Evolutionary conservation across 805 yeast species (phyloP).

Genomic region (Saccharomycopsis sp.): DNA sequence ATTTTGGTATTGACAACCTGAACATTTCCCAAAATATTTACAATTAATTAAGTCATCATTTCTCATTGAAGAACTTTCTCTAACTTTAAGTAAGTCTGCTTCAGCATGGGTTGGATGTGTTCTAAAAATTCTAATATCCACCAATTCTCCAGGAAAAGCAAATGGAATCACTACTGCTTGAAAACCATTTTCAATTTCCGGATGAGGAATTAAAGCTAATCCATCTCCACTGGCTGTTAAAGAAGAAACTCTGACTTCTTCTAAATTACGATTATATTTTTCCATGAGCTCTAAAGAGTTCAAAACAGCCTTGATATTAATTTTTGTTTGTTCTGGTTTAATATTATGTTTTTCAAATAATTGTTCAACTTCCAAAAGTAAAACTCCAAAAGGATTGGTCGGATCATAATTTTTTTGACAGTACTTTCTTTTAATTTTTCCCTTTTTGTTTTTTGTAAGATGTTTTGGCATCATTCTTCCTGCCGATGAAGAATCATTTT

Average conservation of each 20-base stretch:
- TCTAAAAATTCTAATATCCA: constrained; percentile 59
- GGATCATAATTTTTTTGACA: constrained; percentile 57
- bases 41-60: constrained; percentile 59
- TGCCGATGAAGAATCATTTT: constrained; percentile 14
- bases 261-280: constrained; percentile 48
- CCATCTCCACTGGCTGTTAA: constrained; percentile 85
- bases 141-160: constrained; percentile 78
- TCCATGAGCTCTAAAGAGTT: constrained; percentile 40
- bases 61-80: constrained; percentile 32
- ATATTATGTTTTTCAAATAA: constrained; percentile 36
- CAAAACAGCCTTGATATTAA: constrained; percentile 56
- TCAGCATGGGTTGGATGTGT: constrained; percentile 69
- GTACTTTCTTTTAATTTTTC: constrained; percentile 41
- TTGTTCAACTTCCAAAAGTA: constrained; percentile 61
- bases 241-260: constrained; percentile 44
- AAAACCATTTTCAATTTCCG: constrained; percentile 29
- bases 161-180: constrained; percentile 79
- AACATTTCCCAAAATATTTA: constrained; percentile 82
- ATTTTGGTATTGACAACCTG: constrained; percentile 91
- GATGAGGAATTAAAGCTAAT: constrained; percentile 56
- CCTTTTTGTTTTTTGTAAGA: constrained; percentile 18
- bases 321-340: constrained; percentile 36
- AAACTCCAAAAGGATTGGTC: constrained; percentile 73
- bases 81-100: constrained; percentile 54
- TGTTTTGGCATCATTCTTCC: constrained; percentile 31